phyloP scores from a whole-genome alignment of 106 monocot species.

The Allium fistulosum region DNA sequence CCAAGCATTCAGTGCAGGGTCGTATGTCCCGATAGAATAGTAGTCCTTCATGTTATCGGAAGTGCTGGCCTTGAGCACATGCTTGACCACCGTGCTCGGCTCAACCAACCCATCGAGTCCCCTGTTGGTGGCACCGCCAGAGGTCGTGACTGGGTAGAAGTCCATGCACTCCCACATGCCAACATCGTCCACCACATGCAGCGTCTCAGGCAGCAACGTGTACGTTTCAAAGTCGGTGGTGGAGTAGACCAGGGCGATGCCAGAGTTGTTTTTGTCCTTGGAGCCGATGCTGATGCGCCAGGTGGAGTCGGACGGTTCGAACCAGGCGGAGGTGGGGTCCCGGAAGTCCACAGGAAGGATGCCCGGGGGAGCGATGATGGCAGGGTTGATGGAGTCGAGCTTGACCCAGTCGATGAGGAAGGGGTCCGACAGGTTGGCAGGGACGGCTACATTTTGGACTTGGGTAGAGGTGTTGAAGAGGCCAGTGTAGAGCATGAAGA shows the following conservation, averaged over 20 bases:
- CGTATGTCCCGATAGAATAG: conserved; percentile 42
- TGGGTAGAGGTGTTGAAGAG: conserved; percentile 17
- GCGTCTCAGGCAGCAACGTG: conserved; percentile 29
- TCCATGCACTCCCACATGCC: conserved; percentile 99
- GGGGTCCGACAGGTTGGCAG: conserved; percentile 20
- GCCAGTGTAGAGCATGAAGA: conserved; percentile 37
- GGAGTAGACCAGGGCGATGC: conserved; percentile 50
- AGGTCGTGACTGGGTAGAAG: conserved; percentile 62
- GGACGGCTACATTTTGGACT: conserved; percentile 30
- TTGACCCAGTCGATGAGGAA: conserved; percentile 24
- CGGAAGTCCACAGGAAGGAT: conserved; percentile 21
- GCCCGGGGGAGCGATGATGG: conserved; percentile 14
- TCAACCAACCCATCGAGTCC: conserved; percentile 63
- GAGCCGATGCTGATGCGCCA: conserved; percentile 69
- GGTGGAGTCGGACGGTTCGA: conserved; percentile 18
- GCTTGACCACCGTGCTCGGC: conserved; percentile 15
- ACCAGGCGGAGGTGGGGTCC: conserved; percentile 42
- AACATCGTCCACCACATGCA: conserved; percentile 51
- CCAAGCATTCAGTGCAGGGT: conserved; percentile 26
- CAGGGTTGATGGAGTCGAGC: conserved; percentile 12
- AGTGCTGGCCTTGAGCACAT: conserved; percentile 63
- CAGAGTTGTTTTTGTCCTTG: conserved; percentile 11
- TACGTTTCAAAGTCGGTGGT: conserved; percentile 67
- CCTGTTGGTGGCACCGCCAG: not conserved
- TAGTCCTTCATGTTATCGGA: conserved; percentile 54